Evolutionary conservation across 768 basidiomycete genomes (phyloP).

Genomic region (Tricholoma terreum): DNA sequence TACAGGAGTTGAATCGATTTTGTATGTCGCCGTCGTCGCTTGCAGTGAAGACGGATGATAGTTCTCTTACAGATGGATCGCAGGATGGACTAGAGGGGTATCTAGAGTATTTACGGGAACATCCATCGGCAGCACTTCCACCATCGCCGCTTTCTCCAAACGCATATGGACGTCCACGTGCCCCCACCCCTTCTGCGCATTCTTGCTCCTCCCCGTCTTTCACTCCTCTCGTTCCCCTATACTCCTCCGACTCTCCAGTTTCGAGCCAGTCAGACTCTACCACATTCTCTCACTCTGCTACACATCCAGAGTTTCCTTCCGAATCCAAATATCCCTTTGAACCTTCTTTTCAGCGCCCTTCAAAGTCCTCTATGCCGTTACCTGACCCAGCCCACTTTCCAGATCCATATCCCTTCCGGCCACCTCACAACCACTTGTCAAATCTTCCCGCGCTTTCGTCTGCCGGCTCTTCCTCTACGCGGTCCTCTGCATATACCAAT

Average conservation of each 20-base stretch:
- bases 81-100: too few species aligned
- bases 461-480: constrained; percentile 67
- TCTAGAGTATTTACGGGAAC: too few species aligned
- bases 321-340: constrained; percentile 12
- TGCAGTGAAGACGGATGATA: constrained; percentile 10
- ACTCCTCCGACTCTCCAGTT: constrained; percentile 6
- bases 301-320: constrained; percentile 36
- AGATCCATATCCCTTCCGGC: constrained; percentile 66
- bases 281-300: constrained; percentile 35
- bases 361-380: constrained; percentile 40
- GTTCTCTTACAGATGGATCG: too few species aligned
- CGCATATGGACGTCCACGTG: constrained; percentile 34
- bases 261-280: constrained; percentile 25
- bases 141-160: constrained; percentile 32
- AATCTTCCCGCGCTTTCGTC: constrained; percentile 63
- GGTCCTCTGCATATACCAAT: constrained; percentile 77
- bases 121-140: constrained; percentile 19
- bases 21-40: constrained; percentile 17
- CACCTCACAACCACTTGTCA: constrained; percentile 45
- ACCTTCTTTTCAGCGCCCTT: constrained; percentile 38
- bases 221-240: constrained; percentile 1
- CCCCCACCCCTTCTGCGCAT: constrained; percentile 33
- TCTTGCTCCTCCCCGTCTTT: constrained; percentile 8
- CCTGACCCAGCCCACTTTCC: constrained; percentile 69
- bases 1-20: background rate